Percentiles rank a stretch among this genome's conserved stretches.
Conservation (phyloP, 306 rosid genomes). For the Vigna radiata region DNA sequence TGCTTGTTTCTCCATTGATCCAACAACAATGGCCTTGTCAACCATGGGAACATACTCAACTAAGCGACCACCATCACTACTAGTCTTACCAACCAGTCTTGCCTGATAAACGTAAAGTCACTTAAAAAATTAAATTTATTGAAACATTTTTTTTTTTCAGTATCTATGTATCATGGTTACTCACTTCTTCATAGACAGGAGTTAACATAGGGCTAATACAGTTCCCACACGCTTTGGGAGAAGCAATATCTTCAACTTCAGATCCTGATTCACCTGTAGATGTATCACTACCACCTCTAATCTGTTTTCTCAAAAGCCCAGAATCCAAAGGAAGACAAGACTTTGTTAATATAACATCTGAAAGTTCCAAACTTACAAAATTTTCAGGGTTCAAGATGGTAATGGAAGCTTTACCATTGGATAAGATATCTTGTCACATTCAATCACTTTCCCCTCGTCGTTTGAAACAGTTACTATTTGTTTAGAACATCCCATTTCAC, state of each 20-base stretch:
- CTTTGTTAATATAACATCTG: conserved; percentile 19
- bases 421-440: conserved; percentile 63
- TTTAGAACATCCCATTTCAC: conserved; percentile 65
- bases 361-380: background rate
- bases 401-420: conserved; percentile 53
- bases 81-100: conserved; percentile 54
- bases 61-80: conserved; percentile 34
- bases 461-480: conserved; percentile 65
- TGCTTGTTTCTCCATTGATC: conserved; percentile 50
- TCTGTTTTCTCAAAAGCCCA: conserved; percentile 52
- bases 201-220: conserved; percentile 63
- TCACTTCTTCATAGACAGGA: conserved; percentile 79
- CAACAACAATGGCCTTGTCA: conserved; percentile 72
- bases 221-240: conserved; percentile 68
- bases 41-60: conserved; percentile 71
- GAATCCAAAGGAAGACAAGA: conserved; percentile 27
- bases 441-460: conserved; percentile 56
- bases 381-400: conserved; percentile 25
- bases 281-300: conserved; percentile 69
- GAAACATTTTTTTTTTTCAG: conserved; percentile 18
- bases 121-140: background rate
- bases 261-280: conserved; percentile 88
- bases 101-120: conserved; percentile 55
- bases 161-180: conserved; percentile 37
- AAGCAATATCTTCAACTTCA: conserved; percentile 79